Evolutionary conservation across 305 asterid species (phyloP).

Genomic region (Fraxinus baroniana): DNA sequence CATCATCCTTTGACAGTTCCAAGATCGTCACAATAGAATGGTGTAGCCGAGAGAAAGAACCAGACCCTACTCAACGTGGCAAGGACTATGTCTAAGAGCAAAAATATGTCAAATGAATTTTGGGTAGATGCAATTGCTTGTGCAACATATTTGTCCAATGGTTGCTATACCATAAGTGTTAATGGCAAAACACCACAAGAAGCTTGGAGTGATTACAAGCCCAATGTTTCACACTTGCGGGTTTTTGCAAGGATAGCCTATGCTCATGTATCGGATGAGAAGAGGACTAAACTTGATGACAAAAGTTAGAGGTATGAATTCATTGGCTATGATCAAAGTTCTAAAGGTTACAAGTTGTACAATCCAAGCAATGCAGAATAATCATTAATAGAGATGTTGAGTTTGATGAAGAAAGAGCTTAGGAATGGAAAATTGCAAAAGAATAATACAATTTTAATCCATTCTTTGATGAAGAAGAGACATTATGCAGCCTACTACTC

Average conservation of each 20-base stretch:
- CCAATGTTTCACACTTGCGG: background rate
- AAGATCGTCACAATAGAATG: conserved; percentile 12
- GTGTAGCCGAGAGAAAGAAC: background rate
- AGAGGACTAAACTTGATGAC: background rate
- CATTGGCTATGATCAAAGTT: background rate
- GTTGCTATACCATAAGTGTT: too few species aligned
- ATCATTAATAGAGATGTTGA: background rate
- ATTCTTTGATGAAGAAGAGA: background rate
- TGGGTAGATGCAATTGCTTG: background rate
- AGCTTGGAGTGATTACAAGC: too few species aligned
- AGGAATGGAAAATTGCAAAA: background rate
- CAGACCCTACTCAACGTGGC: conserved; percentile 6
- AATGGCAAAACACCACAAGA: too few species aligned
- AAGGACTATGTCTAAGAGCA: background rate
- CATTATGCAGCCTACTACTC: background rate
- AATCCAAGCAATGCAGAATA: background rate
- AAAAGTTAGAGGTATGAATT: background rate
- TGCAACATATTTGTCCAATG: background rate
- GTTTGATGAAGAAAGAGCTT: background rate
- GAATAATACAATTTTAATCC: background rate
- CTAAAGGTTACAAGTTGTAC: conserved; percentile 5
- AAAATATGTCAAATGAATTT: background rate
- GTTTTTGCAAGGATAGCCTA: background rate
- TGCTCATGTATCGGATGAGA: background rate
- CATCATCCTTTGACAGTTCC: background rate